phyloP scores from a whole-genome alignment of 768 basidiomycete genomes.

The Zangia roseola region DNA sequence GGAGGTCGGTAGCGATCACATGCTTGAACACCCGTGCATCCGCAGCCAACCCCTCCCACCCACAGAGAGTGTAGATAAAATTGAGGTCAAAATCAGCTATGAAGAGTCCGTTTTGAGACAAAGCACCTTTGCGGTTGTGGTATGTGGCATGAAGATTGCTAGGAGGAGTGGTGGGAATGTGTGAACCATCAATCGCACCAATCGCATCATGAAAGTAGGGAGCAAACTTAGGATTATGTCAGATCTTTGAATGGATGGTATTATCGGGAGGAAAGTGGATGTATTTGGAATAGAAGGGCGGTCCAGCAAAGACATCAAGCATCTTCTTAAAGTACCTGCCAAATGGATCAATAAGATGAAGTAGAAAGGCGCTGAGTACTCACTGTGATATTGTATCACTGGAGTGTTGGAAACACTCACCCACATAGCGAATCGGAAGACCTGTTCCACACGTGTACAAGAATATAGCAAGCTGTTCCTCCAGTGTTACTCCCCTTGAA shows the following conservation, averaged over 20 bases:
- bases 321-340: neutral
- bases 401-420: neutral
- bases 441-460: neutral
- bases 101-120: constrained; percentile 40
- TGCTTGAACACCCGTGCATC: constrained; percentile 32
- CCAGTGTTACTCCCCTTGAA: neutral
- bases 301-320: neutral
- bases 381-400: neutral
- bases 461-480: neutral
- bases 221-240: constrained; percentile 27
- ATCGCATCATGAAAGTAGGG: constrained; percentile 34
- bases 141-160: neutral
- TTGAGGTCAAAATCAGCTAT: constrained; percentile 32
- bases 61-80: constrained; percentile 38
- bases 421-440: neutral
- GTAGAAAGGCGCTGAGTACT: neutral
- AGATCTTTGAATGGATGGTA: constrained; percentile 15
- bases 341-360: neutral
- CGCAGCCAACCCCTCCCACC: constrained; percentile 40
- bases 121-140: constrained; percentile 20
- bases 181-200: constrained; percentile 25
- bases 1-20: neutral
- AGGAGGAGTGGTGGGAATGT: neutral
- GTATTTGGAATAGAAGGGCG: constrained; percentile 11
- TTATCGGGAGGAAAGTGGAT: constrained; percentile 16